These are phyloP conservation scores for Microglena sp. DNA, from an alignment of 139 green algal genomes.

Conservation along the genomic window DNA sequence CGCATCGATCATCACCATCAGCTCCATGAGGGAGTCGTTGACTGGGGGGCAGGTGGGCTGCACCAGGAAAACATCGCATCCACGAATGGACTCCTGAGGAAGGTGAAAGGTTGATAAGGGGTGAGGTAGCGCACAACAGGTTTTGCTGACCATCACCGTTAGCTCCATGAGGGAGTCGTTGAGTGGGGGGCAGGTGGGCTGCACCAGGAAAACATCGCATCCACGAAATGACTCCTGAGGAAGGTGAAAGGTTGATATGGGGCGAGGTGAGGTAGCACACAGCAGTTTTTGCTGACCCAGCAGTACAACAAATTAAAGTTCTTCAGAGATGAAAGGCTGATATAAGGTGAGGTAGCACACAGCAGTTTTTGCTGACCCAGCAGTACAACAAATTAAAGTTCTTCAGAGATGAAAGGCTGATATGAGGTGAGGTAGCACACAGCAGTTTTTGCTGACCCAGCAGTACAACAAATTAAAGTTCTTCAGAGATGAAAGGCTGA, in stretches of 20 bases:
- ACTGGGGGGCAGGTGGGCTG: constrained; percentile 93
- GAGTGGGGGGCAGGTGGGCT: constrained; percentile 55
- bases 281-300: no score
- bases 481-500: no score
- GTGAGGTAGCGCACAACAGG: not conserved
- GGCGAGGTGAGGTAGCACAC: not conserved
- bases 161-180: constrained; percentile 98
- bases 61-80: constrained; percentile 97
- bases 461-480: no score
- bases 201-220: not conserved
- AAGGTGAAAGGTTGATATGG: not conserved
- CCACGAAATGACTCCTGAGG: no score
- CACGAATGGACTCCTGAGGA: constrained; percentile 86
- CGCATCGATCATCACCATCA: constrained; percentile 79
- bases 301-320: no score
- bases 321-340: no score
- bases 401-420: no score
- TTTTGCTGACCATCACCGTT: constrained; percentile 19
- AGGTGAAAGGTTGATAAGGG: not conserved
- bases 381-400: no score
- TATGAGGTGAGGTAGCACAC: no score
- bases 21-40: constrained; percentile 97
- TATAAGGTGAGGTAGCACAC: no score
- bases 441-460: no score
- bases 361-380: no score